A percentile compares a stretch with the other conserved stretches of the same genome.
phyloP scores from a whole-genome alignment of 495 filamentous ascomycete genomes.

The Astrocystis sublimbata region DNA sequence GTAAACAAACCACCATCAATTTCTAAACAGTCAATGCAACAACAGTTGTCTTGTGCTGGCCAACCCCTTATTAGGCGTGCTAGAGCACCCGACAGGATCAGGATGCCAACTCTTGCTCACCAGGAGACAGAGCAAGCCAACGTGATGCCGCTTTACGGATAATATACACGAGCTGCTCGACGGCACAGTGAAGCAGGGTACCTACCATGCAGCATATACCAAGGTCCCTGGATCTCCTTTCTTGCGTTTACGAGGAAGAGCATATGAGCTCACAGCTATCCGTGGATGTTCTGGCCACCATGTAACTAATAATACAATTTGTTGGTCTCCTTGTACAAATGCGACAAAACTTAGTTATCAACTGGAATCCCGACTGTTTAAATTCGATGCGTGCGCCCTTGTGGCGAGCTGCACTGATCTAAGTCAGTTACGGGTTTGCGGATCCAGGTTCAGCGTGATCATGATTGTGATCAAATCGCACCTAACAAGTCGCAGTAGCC shows the following conservation, averaged over 20 bases:
- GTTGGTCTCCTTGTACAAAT: not conserved
- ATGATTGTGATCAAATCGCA: no score
- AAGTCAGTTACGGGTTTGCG: no score
- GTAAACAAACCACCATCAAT: not conserved
- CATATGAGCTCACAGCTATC: not conserved
- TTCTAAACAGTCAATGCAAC: not conserved
- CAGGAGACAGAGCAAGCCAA: not conserved
- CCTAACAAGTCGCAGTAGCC: not conserved
- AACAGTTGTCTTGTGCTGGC: slow-evolving; percentile 1
- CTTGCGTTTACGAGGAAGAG: not conserved
- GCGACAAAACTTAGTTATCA: no score
- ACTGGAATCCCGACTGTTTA: no score
- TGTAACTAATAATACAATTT: no score
- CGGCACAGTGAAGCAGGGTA: slow-evolving; percentile 2
- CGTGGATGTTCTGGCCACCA: not conserved
- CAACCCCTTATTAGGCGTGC: not conserved
- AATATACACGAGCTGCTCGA: slow-evolving; percentile 7
- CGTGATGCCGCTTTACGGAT: not conserved
- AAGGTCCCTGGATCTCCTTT: not conserved
- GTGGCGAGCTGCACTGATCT: no score
- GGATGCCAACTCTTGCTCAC: not conserved
- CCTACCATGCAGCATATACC: not conserved
- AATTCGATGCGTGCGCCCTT: no score
- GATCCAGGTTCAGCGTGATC: no score
- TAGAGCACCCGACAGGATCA: not conserved